Conservation (phyloP, 805 yeast genomes). For the Ogataea paraovalis region DNA sequence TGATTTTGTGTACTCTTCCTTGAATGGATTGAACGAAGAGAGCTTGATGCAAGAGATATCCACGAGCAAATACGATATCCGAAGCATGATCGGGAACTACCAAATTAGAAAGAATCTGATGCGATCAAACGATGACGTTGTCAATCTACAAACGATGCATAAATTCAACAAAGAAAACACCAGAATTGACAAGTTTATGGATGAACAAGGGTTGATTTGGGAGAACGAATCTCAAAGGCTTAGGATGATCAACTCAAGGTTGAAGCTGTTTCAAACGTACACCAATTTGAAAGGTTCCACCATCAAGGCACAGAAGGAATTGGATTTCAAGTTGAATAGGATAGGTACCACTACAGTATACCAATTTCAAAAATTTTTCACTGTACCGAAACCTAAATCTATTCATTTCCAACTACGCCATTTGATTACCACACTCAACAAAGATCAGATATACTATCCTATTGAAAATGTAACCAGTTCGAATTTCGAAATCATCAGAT, state of each 20-base stretch:
- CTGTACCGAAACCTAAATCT: conserved; percentile 43
- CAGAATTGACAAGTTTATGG: conserved; percentile 16
- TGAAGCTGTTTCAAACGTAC: conserved; percentile 21
- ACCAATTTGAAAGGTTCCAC: conserved; percentile 24
- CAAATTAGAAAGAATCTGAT: conserved; percentile 11
- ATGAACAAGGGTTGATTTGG: conserved; percentile 32
- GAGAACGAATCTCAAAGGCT: conserved; percentile 17
- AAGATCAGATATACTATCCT: conserved; percentile 24
- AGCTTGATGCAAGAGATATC: not conserved
- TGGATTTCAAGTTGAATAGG: conserved; percentile 23
- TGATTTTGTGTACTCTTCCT: conserved; percentile 19
- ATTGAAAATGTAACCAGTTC: conserved; percentile 9
- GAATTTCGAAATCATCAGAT: conserved; percentile 24
- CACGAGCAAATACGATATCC: conserved; percentile 11
- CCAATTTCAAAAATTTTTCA: conserved; percentile 36
- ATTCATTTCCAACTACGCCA: conserved; percentile 58
- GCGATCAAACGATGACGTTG: conserved; percentile 4
- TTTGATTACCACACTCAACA: conserved; percentile 39
- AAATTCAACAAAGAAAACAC: conserved; percentile 6
- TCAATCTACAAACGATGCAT: conserved; percentile 7
- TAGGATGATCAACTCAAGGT: conserved; percentile 19
- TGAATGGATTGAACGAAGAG: conserved; percentile 9
- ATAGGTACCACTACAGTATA: conserved; percentile 29
- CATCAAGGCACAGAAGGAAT: conserved; percentile 14
- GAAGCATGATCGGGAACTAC: conserved; percentile 10